Percentiles rank a stretch among this genome's conserved stretches.
These are phyloP conservation scores for Colletotrichum siamense DNA, from an alignment of 2,329 filamentous ascomycete genomes.

Conservation along the genomic window DNA sequence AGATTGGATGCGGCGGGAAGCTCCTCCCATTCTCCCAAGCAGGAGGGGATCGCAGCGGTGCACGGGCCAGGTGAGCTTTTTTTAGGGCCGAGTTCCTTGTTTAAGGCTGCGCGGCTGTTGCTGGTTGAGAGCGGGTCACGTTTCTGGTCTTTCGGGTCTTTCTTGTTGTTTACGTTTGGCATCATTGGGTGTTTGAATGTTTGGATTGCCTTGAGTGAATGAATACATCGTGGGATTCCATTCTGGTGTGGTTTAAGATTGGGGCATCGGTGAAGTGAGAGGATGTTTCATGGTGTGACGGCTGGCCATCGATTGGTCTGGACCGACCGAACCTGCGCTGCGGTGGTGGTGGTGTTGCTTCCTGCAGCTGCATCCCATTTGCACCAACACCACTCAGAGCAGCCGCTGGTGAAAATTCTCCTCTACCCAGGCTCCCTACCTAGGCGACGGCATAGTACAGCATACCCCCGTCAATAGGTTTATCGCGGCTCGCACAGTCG, in stretches of 20 bases:
- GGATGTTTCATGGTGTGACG: not conserved
- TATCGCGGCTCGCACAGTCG: not conserved
- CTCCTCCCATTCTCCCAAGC: not conserved
- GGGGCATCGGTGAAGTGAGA: not conserved
- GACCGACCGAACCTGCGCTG: not conserved
- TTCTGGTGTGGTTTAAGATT: not conserved
- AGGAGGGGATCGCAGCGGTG: not conserved
- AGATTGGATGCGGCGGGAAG: not conserved
- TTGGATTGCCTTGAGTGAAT: not conserved
- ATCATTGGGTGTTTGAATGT: not conserved
- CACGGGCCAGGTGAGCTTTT: not conserved
- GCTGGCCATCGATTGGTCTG: not conserved
- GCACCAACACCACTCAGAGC: slow-evolving; percentile 7
- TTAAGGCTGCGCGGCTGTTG: not conserved
- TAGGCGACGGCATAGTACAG: not conserved
- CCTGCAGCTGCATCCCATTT: not conserved
- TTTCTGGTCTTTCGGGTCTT: not conserved
- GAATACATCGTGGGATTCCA: not conserved
- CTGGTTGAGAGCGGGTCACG: not conserved
- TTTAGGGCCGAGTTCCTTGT: not conserved
- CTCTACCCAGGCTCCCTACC: not conserved
- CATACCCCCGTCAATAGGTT: not conserved
- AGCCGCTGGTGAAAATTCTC: not conserved
- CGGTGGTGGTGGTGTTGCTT: not conserved
- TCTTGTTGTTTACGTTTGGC: not conserved